Evolutionary conservation across 108 stramenopile species (phyloP).

Genomic region (Parietichytrium sp.): DNA sequence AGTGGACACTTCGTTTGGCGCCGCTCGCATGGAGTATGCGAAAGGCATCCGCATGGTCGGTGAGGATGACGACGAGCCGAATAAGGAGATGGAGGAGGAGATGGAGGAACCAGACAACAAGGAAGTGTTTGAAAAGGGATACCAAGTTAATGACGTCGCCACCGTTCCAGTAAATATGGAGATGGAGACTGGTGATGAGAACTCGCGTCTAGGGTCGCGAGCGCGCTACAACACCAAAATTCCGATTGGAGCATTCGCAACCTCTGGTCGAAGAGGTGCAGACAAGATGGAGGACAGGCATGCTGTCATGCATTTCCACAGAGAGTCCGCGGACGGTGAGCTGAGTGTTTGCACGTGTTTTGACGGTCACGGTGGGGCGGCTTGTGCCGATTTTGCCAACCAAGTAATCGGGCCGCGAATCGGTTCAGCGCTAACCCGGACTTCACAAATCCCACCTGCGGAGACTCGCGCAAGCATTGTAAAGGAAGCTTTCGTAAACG

Average conservation of each 20-base stretch:
- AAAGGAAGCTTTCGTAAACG: background rate
- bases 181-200: background rate
- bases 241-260: background rate
- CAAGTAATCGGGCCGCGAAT: background rate
- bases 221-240: background rate
- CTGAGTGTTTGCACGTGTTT: background rate
- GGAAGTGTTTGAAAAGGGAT: background rate
- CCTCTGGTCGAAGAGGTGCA: conserved; percentile 25
- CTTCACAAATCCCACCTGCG: background rate
- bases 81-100: conserved; percentile 8
- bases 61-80: background rate
- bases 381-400: conserved; percentile 31
- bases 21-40: background rate
- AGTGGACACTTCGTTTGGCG: background rate
- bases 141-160: conserved; percentile 17
- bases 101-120: background rate
- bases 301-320: conserved; percentile 13
- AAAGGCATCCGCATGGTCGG: background rate
- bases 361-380: conserved; percentile 11
- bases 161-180: background rate
- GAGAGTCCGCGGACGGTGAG: background rate
- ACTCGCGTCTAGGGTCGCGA: background rate
- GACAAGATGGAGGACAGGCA: conserved; percentile 38
- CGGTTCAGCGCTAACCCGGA: background rate
- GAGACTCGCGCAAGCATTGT: background rate